Evolutionary conservation across 1,284 basidiomycete species (phyloP).

Genomic region (Bondarzewia mesenterica): DNA sequence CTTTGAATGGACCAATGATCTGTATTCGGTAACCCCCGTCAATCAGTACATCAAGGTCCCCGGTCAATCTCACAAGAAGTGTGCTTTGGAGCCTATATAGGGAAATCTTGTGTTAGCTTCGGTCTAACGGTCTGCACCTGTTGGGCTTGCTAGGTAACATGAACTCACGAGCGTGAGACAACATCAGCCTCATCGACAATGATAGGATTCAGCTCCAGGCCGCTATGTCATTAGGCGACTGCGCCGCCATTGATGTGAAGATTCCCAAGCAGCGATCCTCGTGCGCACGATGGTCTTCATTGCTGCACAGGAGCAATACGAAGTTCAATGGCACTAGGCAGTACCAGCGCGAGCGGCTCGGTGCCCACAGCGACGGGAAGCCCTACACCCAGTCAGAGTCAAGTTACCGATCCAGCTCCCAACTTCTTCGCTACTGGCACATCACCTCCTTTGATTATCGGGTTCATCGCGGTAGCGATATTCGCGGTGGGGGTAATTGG

Average conservation of each 20-base stretch:
- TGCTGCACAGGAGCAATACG: neutral
- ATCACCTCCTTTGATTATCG: slow-evolving; percentile 11
- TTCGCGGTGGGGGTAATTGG: slow-evolving; percentile 5
- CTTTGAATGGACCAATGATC: neutral
- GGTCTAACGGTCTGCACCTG: neutral
- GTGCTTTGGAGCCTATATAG: no score
- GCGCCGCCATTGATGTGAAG: no score
- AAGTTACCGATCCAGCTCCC: neutral
- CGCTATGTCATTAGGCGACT: neutral
- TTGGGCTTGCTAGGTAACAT: neutral
- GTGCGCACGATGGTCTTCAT: neutral
- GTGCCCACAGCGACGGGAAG: neutral
- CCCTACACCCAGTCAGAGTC: neutral
- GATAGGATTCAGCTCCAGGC: no score
- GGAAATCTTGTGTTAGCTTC: neutral
- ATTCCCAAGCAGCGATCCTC: neutral
- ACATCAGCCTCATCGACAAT: neutral
- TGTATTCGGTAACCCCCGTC: neutral
- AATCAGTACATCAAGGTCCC: no score
- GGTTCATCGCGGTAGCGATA: slow-evolving; percentile 11
- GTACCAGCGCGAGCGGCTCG: neutral
- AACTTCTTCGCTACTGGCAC: slow-evolving; percentile 6
- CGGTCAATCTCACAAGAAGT: no score
- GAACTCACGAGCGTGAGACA: slow-evolving; percentile 2
- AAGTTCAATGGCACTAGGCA: neutral